A percentile compares a stretch with the other conserved stretches of the same genome.
Conservation (phyloP, 2,329 filamentous ascomycete species). For the Monilinia aucupariae region DNA sequence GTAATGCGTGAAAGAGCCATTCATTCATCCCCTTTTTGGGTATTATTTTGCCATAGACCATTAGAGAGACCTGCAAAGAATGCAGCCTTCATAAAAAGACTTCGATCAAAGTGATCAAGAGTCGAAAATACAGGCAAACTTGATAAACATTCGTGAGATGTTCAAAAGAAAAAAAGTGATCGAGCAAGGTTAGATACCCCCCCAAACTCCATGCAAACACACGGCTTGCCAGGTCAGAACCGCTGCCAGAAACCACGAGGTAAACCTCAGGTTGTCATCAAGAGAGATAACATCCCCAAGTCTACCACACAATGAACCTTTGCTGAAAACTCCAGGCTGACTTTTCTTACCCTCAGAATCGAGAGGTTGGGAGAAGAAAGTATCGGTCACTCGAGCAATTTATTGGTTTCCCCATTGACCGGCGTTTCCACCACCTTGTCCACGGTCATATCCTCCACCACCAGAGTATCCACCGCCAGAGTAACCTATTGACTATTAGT, state of each 20-base stretch:
- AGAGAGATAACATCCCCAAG: constrained; percentile 24
- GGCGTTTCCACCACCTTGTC: constrained; percentile 12
- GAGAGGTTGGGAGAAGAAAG: constrained; percentile 11
- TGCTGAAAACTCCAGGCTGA: constrained; percentile 33
- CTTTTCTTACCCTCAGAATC: constrained; percentile 30
- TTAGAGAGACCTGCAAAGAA: constrained; percentile 27
- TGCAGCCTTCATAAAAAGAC: constrained; percentile 29
- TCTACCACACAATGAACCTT: constrained; percentile 35
- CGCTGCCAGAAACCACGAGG: constrained; percentile 35
- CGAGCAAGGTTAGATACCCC: constrained; percentile 29
- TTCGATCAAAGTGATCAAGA: constrained; percentile 33
- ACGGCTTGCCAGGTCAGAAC: constrained; percentile 30
- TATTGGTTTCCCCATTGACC: constrained; percentile 15
- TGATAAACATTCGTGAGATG: constrained; percentile 25
- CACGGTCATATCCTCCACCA: constrained; percentile 8
- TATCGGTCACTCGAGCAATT: neutral
- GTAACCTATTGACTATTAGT: constrained; percentile 9
- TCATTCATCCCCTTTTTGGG: constrained; percentile 23
- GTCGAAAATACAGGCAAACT: constrained; percentile 27
- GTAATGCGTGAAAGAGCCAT: constrained; percentile 33
- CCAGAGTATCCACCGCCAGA: constrained; percentile 12
- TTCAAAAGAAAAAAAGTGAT: constrained; percentile 27
- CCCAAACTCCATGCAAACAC: constrained; percentile 36
- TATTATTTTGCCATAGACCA: constrained; percentile 30
- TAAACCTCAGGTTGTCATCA: constrained; percentile 26